A percentile compares a stretch with the other conserved stretches of the same genome.
These are phyloP conservation scores for Blastocystis sp. DNA, from an alignment of 352 stramenopile species.

Conservation along the genomic window DNA sequence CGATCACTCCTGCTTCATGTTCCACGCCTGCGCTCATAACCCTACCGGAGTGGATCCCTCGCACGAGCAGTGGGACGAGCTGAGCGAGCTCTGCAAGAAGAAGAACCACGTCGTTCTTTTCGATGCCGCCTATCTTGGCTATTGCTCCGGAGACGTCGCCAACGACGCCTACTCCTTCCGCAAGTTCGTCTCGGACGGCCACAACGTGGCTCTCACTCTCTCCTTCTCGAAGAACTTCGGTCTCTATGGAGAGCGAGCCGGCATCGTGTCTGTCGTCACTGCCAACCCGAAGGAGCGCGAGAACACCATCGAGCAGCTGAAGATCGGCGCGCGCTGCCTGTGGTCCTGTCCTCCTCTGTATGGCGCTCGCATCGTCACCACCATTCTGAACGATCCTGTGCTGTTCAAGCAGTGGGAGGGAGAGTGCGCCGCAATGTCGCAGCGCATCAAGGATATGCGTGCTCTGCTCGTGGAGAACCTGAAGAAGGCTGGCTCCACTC, in stretches of 20 bases:
- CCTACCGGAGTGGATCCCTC: constrained; percentile 92
- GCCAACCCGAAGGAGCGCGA: constrained; percentile 65
- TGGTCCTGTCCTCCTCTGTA: constrained; percentile 98
- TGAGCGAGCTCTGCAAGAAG: constrained; percentile 86
- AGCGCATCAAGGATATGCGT: constrained; percentile 87
- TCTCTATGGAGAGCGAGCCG: constrained; percentile 96
- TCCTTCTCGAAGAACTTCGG: constrained; percentile 99
- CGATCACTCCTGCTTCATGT: constrained; percentile 86
- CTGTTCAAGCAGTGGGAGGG: constrained; percentile 81
- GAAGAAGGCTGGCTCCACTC: constrained; percentile 69
- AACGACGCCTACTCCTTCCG: constrained; percentile 87
- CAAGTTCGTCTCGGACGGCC: constrained; percentile 94
- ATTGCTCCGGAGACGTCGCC: constrained; percentile 88
- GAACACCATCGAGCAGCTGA: constrained; percentile 88
- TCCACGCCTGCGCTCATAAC: constrained; percentile 98
- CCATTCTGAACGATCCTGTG: constrained; percentile 82
- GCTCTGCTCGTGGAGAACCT: constrained; percentile 69
- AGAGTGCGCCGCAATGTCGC: constrained; percentile 88
- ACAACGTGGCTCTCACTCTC: constrained; percentile 90
- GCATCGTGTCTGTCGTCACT: constrained; percentile 87
- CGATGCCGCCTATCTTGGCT: constrained; percentile 97
- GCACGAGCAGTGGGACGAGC: constrained; percentile 92
- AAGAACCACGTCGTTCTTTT: constrained; percentile 96
- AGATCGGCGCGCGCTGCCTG: constrained; percentile 94
- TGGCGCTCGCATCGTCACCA: constrained; percentile 91